A percentile compares a stretch with the other conserved stretches of the same genome.
These are phyloP conservation scores for Annona squamosa DNA, from an alignment of 164 flowering plant species.

Conservation along the genomic window DNA sequence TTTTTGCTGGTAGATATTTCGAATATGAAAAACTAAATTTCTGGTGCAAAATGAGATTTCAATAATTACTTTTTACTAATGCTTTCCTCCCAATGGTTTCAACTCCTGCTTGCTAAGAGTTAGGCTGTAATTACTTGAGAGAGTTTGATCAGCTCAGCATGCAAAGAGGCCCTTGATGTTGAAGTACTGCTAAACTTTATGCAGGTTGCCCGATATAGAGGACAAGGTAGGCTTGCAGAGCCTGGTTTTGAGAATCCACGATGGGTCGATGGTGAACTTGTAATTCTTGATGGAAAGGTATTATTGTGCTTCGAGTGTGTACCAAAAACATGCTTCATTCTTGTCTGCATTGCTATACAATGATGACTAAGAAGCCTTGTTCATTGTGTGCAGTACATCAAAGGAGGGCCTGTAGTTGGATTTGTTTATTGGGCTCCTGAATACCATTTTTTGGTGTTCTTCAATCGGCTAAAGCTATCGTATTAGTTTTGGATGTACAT, in stretches of 20 bases:
- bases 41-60: not conserved
- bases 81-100: not conserved
- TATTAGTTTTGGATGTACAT: conserved; percentile 33
- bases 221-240: conserved; percentile 93
- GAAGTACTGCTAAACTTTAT: conserved; percentile 8
- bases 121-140: not conserved
- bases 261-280: conserved; percentile 99
- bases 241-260: conserved; percentile 83
- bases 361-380: conserved; percentile 11
- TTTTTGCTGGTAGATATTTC: no score
- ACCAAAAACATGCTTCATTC: not conserved
- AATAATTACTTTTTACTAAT: not conserved
- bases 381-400: conserved; percentile 56
- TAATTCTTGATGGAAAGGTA: conserved; percentile 95
- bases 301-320: not conserved
- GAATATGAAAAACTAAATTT: not conserved
- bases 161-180: not conserved
- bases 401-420: conserved; percentile 93
- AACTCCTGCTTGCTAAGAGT: not conserved
- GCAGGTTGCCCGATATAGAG: conserved; percentile 94
- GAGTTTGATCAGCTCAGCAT: not conserved
- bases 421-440: conserved; percentile 95
- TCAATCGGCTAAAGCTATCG: conserved; percentile 76
- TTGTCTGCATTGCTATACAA: not conserved
- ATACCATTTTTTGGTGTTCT: conserved; percentile 87